Evolutionary conservation across 305 asterid genomes (phyloP), one percentile per base, ranked within the genome.

Genomic region (Rubia peregrina): DNA sequence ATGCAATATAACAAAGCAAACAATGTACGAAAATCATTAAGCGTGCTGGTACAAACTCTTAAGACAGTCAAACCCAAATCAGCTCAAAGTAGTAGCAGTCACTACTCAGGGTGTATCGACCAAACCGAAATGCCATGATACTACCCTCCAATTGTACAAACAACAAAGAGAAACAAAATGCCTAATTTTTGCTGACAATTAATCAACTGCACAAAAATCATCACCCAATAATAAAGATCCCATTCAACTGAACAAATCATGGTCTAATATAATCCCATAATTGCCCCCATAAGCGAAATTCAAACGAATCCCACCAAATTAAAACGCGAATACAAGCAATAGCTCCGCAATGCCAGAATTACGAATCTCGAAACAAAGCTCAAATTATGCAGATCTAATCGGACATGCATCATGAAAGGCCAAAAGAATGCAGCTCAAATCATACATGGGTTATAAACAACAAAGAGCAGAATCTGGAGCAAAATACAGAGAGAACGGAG

Each of bases 211-310:
- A n/a, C 42, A 55, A 36, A 53, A 13, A 8, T 40, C 71, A 65
- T 19, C 55, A 53, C 7, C 57, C 73, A n/a, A 22, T 41, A 41
- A 30, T 61, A 12, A 55, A 73, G 76, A 66, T 73, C 61, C 43
- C 24, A 8, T 9, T 22, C 40, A 19, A 49, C 46, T 40, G 62
- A 14, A 5, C 26, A 12, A 7, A 53, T 36, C 1, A 40, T 9
- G 19, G n/a, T 14, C 53, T 4, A 11, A 48, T 33, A 33, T 2
- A 33, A 1, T 33, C 38, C 38, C 38, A 36, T 12, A 14, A 55
- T 24, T 24, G 33, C 5, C 65, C 7, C 26, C 12, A 36, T 3
- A 41, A 2, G 0, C 11, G 6, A 10, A 1, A 16, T 14, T 12
- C 51, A 57, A 36, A 43, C 17, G 21, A 57, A 73, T 59, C 46